phyloP scores from a whole-genome alignment of 2,329 filamentous ascomycete genomes.

The Stachybotrys echinatus region DNA sequence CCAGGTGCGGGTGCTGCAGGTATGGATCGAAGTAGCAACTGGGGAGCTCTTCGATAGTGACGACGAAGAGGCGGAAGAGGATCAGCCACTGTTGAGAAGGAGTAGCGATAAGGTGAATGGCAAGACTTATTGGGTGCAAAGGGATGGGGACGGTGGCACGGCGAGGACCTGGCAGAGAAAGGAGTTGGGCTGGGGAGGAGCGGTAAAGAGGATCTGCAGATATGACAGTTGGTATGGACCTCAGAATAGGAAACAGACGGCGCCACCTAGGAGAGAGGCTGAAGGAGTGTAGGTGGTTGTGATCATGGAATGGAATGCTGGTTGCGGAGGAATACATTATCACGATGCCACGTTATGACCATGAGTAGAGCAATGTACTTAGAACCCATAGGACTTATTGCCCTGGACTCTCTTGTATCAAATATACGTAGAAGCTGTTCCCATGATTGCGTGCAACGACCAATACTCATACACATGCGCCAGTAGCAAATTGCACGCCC shows the following conservation, averaged over 20 bases:
- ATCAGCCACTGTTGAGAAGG: conserved; percentile 7
- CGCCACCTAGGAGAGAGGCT: background rate
- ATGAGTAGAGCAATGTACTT: background rate
- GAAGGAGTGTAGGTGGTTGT: background rate
- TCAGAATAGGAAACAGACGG: conserved; percentile 4
- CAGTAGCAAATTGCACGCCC: background rate
- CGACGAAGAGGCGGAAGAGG: conserved; percentile 14
- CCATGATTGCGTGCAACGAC: too few species aligned
- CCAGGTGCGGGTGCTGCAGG: conserved; percentile 37
- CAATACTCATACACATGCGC: background rate
- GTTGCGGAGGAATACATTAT: background rate
- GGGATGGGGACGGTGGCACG: conserved; percentile 20
- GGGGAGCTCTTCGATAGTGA: conserved; percentile 15
- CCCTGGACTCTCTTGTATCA: background rate
- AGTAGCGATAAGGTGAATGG: conserved; percentile 25
- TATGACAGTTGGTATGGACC: conserved; percentile 24
- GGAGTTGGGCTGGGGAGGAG: conserved; percentile 41
- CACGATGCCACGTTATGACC: background rate
- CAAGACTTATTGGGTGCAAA: conserved; percentile 26
- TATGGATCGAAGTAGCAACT: conserved; percentile 38
- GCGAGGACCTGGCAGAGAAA: conserved; percentile 34
- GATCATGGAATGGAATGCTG: background rate
- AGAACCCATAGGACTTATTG: background rate
- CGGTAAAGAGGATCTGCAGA: conserved; percentile 34
- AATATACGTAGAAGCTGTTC: background rate